These are phyloP conservation scores for Alternaria rosae DNA, from an alignment of 2,329 filamentous ascomycete species.

Conservation along the genomic window DNA sequence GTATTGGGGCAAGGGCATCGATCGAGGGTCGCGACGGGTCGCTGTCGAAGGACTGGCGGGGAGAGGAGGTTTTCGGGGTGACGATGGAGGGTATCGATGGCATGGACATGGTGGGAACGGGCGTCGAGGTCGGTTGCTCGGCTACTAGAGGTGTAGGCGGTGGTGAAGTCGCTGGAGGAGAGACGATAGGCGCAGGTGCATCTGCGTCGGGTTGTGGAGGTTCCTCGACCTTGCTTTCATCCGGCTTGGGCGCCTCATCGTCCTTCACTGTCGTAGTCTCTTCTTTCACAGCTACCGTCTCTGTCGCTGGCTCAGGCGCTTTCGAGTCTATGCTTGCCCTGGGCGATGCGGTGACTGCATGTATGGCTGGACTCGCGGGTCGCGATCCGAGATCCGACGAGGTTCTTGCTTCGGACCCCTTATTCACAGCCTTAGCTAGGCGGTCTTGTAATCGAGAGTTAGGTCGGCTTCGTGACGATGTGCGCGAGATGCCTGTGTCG, in stretches of 20 bases:
- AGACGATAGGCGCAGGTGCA: constrained; percentile 12
- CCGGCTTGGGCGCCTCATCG: constrained; percentile 19
- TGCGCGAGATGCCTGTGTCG: constrained; percentile 63
- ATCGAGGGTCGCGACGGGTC: constrained; percentile 40
- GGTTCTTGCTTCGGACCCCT: constrained; percentile 63
- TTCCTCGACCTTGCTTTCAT: constrained; percentile 19
- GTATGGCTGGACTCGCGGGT: constrained; percentile 57
- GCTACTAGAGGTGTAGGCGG: constrained; percentile 31
- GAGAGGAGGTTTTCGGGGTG: constrained; percentile 36
- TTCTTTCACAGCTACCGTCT: background rate
- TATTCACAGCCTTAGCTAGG: constrained; percentile 84
- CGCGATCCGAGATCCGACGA: constrained; percentile 61
- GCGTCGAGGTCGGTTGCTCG: constrained; percentile 47
- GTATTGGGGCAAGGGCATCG: constrained; percentile 36
- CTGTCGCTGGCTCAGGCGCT: constrained; percentile 38
- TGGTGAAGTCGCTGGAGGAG: constrained; percentile 19
- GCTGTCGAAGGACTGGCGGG: constrained; percentile 47
- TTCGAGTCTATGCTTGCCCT: constrained; percentile 56
- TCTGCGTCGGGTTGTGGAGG: constrained; percentile 40
- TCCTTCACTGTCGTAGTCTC: constrained; percentile 21
- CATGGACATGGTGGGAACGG: constrained; percentile 40
- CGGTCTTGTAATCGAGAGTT: constrained; percentile 90
- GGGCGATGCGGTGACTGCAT: constrained; percentile 43
- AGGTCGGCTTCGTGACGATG: constrained; percentile 68
- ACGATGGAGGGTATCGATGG: constrained; percentile 43